Evolutionary conservation across 2,329 filamentous ascomycete genomes (phyloP).

Genomic region (Fusarium agapanthi): DNA sequence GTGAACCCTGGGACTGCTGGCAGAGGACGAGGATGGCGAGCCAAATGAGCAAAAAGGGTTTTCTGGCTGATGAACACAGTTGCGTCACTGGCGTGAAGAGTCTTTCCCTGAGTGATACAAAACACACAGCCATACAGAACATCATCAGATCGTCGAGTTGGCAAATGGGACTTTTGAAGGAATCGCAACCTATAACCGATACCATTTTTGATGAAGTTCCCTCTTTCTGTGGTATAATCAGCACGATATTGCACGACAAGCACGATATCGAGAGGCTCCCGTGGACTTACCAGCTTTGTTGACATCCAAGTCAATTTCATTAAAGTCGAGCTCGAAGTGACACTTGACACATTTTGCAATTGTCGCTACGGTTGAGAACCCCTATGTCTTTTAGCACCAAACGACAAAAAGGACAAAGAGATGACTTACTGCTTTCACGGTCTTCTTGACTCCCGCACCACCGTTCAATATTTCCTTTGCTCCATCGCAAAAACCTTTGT

Average conservation of each 20-base stretch:
- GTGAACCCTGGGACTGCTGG: conserved; percentile 59
- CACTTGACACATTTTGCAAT: conserved; percentile 64
- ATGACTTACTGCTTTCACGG: conserved; percentile 57
- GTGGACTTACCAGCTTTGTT: conserved; percentile 55
- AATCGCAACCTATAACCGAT: conserved; percentile 63
- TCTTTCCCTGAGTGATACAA: conserved; percentile 60
- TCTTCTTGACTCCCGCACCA: conserved; percentile 59
- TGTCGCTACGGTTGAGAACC: conserved; percentile 51
- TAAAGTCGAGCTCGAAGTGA: conserved; percentile 63
- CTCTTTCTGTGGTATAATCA: conserved; percentile 49
- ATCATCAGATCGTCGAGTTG: conserved; percentile 60
- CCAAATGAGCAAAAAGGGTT: conserved; percentile 62
- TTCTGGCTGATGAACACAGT: conserved; percentile 65
- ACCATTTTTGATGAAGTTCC: conserved; percentile 56
- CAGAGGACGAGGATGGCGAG: conserved; percentile 62
- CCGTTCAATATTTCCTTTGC: conserved; percentile 60
- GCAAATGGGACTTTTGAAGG: conserved; percentile 64
- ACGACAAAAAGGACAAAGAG: background rate
- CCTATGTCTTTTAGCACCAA: conserved; percentile 41
- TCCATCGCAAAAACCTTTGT: conserved; percentile 65
- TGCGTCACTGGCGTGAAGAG: conserved; percentile 62
- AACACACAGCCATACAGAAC: conserved; percentile 64
- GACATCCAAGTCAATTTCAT: conserved; percentile 60
- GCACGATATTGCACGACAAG: conserved; percentile 3
- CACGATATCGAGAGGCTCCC: background rate